A percentile compares a stretch with the other conserved stretches of the same genome.
Evolutionary conservation across 148 eudicot species (phyloP).

Genomic region (Nyssa sinensis): DNA sequence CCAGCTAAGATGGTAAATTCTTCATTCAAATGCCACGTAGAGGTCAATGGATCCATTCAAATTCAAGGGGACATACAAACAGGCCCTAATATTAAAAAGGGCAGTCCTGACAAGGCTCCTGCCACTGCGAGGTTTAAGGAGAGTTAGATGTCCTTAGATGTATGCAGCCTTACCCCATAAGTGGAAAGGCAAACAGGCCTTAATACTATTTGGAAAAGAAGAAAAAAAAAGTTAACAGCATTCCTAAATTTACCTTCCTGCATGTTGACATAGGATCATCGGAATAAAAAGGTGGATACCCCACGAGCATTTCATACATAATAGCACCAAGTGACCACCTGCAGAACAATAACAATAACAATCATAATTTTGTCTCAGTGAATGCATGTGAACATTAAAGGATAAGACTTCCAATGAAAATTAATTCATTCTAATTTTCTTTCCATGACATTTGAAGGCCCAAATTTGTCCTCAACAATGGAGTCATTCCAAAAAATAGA

Average conservation of each 20-base stretch:
- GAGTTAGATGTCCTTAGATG: no score
- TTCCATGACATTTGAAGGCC: not conserved
- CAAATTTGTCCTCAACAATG: not conserved
- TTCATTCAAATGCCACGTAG: no score
- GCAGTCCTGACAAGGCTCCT: no score
- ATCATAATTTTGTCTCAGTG: not conserved
- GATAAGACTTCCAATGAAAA: not conserved
- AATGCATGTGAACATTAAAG: not conserved
- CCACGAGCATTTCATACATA: constrained; percentile 97
- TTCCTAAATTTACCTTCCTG: constrained; percentile 61
- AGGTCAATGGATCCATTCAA: no score
- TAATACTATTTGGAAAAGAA: no score
- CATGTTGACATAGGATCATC: constrained; percentile 99
- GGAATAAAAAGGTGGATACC: constrained; percentile 98
- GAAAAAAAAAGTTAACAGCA: not conserved
- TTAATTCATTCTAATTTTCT: not conserved
- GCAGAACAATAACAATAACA: constrained; percentile 23
- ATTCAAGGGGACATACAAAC: no score
- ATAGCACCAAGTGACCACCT: constrained; percentile 99
- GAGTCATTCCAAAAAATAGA: not conserved
- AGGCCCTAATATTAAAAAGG: no score
- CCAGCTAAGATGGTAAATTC: no score
- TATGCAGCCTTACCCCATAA: no score
- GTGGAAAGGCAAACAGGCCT: no score
- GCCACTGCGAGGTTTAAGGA: no score